Evolutionary conservation across 176 grass and related monocot species (phyloP).

Genomic region (Metroxylon sagu): DNA sequence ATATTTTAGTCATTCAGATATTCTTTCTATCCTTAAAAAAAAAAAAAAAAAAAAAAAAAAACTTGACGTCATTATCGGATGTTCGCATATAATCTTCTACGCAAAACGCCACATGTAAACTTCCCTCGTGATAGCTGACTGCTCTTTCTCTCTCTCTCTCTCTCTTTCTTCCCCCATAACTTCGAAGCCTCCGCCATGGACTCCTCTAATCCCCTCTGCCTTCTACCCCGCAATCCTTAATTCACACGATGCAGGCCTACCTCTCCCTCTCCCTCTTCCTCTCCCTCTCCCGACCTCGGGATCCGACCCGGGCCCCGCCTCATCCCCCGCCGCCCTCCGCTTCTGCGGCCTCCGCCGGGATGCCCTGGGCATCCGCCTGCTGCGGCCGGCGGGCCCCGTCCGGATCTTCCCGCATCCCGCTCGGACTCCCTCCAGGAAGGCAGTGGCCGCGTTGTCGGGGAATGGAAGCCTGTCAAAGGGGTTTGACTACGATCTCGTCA

Average conservation of each 20-base stretch:
- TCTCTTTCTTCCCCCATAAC: too few relatives aligned
- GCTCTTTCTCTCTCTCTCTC: too few relatives aligned
- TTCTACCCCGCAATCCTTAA: neutral
- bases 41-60: too few relatives aligned
- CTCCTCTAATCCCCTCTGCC: too few relatives aligned
- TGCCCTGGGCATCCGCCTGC: conserved; percentile 18
- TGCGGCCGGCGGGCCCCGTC: conserved; percentile 2
- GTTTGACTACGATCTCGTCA: conserved; percentile 83
- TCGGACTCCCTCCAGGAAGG: conserved; percentile 7
- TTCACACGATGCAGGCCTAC: neutral
- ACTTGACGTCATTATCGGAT: too few relatives aligned
- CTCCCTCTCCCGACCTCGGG: conserved; percentile 27
- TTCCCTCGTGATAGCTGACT: too few relatives aligned
- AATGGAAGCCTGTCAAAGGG: conserved; percentile 35
- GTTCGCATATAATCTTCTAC: too few relatives aligned
- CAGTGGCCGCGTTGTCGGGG: conserved; percentile 14
- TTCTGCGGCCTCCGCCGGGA: conserved; percentile 42
- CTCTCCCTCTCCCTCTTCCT: conserved; percentile 6
- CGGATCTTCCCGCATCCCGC: conserved; percentile 19
- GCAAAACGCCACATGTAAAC: too few relatives aligned
- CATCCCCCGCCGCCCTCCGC: conserved; percentile 4
- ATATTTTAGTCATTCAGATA: too few relatives aligned
- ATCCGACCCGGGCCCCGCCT: conserved; percentile 20
- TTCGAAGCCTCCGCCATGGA: too few relatives aligned
- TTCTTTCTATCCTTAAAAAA: too few relatives aligned